Evolutionary conservation across 352 stramenopile genomes (phyloP), one percentile per base, ranked within the genome.

Genomic region (Aphanomyces invadans): DNA sequence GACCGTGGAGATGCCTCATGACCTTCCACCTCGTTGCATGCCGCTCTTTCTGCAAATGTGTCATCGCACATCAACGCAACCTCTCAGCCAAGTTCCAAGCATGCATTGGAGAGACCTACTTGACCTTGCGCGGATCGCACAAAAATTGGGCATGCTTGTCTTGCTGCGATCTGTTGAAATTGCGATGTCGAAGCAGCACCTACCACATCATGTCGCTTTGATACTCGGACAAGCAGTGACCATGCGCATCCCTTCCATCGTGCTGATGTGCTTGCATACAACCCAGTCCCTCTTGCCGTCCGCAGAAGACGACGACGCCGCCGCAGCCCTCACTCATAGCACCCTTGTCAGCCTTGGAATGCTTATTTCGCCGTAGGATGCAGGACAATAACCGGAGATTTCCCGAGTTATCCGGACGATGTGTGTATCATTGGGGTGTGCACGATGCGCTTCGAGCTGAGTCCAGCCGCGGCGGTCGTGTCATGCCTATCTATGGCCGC

Each of bases 401-500:
- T n/a, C n/a, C 38, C 38, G 17, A 45, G 21, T 60, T 60, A 60
- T 60, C 52, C 52, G 52, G 52, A 31, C 52, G 23, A 7, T 9
- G 7, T 31, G 29, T 9, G 9, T 19, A 31, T 42, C 36, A 15
- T 60, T 19, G 9, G 7, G 9, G 51, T 60, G 15, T 19, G 11
- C 28, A 52, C 42, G 25, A 67, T 67, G 60, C 48, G 48, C 10
- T 67, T 55, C 46, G 60, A 23, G 4, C 29, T 67, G 29, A 46
- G 25, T 3, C 25, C 52, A 19, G 59, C n/a, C 12, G 5, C 29
- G 38, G 86, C 86, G 32, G 71, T 91, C 57, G 62, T 84, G 53
- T 81, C 87, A 26, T 95, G 85, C 72, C 81, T 90, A 48, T 79
- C 73, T 66, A 90, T 95, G 85, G 83, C 85, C 26, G 74, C 74